These are phyloP conservation scores for Aureobasidium sp. DNA, from an alignment of 2,329 filamentous ascomycete species.

Conservation along the genomic window DNA sequence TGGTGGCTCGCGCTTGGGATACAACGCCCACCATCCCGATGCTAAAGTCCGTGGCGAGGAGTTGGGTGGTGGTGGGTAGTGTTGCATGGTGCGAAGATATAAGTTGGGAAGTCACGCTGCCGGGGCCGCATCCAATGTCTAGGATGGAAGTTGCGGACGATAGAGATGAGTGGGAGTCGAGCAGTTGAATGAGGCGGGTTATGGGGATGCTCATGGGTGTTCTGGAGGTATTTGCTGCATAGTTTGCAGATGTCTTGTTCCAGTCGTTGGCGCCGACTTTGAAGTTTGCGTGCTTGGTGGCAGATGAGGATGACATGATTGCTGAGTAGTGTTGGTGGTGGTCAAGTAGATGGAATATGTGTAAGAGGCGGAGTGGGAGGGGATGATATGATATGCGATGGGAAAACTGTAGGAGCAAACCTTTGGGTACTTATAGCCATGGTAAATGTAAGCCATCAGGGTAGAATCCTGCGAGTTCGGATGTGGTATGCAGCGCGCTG, in stretches of 20 bases:
- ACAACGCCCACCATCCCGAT: slow-evolving; percentile 26
- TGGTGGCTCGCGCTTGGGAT: slow-evolving; percentile 13
- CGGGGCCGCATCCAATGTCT: slow-evolving; percentile 29
- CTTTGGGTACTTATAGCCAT: background rate
- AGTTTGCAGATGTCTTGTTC: background rate
- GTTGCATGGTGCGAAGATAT: slow-evolving; percentile 21
- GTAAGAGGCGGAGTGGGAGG: background rate
- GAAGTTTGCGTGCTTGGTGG: background rate
- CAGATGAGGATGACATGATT: background rate
- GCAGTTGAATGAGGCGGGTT: slow-evolving; percentile 21
- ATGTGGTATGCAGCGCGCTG: background rate
- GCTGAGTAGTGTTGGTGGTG: background rate
- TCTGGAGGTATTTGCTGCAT: background rate
- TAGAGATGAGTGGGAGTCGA: slow-evolving; percentile 24
- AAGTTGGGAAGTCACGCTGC: slow-evolving; percentile 23
- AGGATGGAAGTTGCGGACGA: slow-evolving; percentile 25
- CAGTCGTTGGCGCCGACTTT: background rate
- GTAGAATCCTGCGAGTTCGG: too few species aligned
- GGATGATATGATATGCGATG: background rate
- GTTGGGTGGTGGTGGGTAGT: slow-evolving; percentile 18
- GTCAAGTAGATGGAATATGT: background rate
- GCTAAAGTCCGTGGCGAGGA: slow-evolving; percentile 27
- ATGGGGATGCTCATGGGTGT: slow-evolving; percentile 18
- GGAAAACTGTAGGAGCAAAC: background rate
- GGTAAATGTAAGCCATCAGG: background rate